Evolutionary conservation across 2,329 filamentous ascomycete species (phyloP), one percentile per base, ranked within the genome.

Genomic region (Penicillium sp.): DNA sequence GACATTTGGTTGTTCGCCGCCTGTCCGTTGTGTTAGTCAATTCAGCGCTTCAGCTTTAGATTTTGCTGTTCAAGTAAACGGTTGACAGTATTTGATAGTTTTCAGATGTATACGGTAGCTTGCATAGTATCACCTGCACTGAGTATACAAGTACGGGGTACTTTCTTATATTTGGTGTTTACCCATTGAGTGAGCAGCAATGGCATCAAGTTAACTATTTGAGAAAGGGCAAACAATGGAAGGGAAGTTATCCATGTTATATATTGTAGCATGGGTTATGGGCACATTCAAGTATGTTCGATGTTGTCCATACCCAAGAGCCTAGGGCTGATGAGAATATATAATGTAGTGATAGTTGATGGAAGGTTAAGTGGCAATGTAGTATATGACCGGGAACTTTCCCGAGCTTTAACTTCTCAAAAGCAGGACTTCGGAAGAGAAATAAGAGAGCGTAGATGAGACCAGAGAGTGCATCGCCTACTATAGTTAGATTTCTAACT

Each of bases 1-100:
- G 61, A 45, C 57, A 53, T 56, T 58, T 49, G 58, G 59, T 55
- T 52, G 43, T 54, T 55, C 45, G 33, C 62, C 59, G 46, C 50
- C 50, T 58, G 58, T 61, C 61, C 55, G 31, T 64, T 64, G 53
- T 64, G 58, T 64, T 64, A 65, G 61, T 65, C 61, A 65, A 65
- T 65, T 63, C 62, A 65, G 63, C 63, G 63, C 63, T 63, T 64
- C 61, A 61, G 61, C 62, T 59, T 60, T 56, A 52, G 41, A 50
- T 56, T 33, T 31, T 51, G 4, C 35, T n/a, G 14, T 36, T 16
- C 10, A 41, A 19, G 35, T 52, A 51, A 14, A 28, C 16, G 14
- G 37, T n/a, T 64, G 62, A 11, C 14, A 11, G 26, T 30, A 30
- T 17, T 16, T 6, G 12, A 12, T 45, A 2, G 11, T 0, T 45